These are phyloP conservation scores for Colletotrichum eremochloae DNA, from an alignment of 2,329 filamentous ascomycete genomes.

Conservation along the genomic window DNA sequence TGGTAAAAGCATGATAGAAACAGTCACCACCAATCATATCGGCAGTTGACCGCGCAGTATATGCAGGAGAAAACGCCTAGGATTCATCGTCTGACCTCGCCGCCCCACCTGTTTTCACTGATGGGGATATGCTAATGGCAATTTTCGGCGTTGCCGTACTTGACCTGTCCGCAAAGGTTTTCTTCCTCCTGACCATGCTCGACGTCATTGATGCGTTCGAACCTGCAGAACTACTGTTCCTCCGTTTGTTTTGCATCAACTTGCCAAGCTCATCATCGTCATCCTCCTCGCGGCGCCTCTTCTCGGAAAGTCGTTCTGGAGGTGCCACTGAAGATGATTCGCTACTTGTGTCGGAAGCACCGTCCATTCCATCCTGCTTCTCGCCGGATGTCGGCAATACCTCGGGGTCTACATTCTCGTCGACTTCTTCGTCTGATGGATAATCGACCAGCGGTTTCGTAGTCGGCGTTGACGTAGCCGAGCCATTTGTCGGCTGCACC, in stretches of 20 bases:
- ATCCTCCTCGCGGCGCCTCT: slow-evolving; percentile 91
- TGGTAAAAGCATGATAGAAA: slow-evolving; percentile 38
- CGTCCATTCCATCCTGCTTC: slow-evolving; percentile 42
- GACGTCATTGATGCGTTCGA: slow-evolving; percentile 54
- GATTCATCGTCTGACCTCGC: slow-evolving; percentile 57
- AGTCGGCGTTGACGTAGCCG: slow-evolving; percentile 62
- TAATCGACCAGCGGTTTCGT: slow-evolving; percentile 90
- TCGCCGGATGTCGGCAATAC: slow-evolving; percentile 47
- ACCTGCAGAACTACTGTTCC: slow-evolving; percentile 68
- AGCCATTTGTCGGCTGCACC: slow-evolving; percentile 68
- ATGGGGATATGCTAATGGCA: slow-evolving; percentile 68
- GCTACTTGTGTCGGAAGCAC: slow-evolving; percentile 34
- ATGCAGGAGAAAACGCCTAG: slow-evolving; percentile 45
- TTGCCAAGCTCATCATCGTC: slow-evolving; percentile 94
- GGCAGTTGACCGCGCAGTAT: slow-evolving; percentile 11
- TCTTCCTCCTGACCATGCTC: slow-evolving; percentile 60
- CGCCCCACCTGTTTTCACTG: slow-evolving; percentile 56
- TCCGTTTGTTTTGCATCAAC: slow-evolving; percentile 75
- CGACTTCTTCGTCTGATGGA: slow-evolving; percentile 86
- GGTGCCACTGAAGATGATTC: slow-evolving; percentile 59
- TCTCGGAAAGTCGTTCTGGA: slow-evolving; percentile 86
- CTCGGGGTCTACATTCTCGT: slow-evolving; percentile 70
- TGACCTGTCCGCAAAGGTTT: slow-evolving; percentile 58
- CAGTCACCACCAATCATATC: slow-evolving; percentile 34
- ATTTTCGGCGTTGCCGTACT: slow-evolving; percentile 62